Evolutionary conservation across 2,329 filamentous ascomycete genomes (phyloP), one percentile per base, ranked within the genome.

Genomic region (Diplodia sapinea): DNA sequence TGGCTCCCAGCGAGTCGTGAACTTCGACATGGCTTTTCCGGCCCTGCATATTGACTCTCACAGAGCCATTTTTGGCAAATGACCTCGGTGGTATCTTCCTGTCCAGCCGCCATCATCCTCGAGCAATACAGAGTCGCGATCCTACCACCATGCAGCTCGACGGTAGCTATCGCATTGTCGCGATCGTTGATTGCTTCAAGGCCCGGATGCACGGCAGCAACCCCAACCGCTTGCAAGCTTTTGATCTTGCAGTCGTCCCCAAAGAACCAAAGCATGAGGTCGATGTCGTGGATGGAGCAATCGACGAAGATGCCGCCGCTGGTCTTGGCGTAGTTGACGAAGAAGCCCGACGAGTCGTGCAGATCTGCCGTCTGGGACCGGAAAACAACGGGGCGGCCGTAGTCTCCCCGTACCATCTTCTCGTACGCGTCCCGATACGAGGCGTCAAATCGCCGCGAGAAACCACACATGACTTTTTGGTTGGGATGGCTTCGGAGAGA

Each of bases 231-330:
- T 50, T 74, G 77, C 38, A 76, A 72, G 15, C 73, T 73, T 69
- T 81, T 81, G 17, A 77, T 75, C 7, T 73, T 71, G 13, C 75
- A 69, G 29, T 76, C 70, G 20, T 78, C 73, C 9, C 77, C 77
- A 47, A 83, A 76, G 70, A 79, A 82, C 72, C 73, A 80, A 0
- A 82, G 71, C 0, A 76, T 77, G 0, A 83, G 74, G 67, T 83
- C 81, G 65, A 82, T 81, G 66, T 82, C 80, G 66, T 83, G 81
- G 40, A 82, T 78, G 38, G 74, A 71, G 66, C 75, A 78, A 69
- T 83, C 80, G 23, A 83, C 76, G 68, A 83, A 82, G n/a, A 82
- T 79, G 33, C 81, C 80, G 36, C 80, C 80, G 57, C 75, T 79
- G 66, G 72, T 72, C n/a, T 73, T 73, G 6, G 80, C 79, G 68